Base-by-base conservation (phyloP, 1,284 basidiomycete species). In the Leccinum subfulvum region DNA sequence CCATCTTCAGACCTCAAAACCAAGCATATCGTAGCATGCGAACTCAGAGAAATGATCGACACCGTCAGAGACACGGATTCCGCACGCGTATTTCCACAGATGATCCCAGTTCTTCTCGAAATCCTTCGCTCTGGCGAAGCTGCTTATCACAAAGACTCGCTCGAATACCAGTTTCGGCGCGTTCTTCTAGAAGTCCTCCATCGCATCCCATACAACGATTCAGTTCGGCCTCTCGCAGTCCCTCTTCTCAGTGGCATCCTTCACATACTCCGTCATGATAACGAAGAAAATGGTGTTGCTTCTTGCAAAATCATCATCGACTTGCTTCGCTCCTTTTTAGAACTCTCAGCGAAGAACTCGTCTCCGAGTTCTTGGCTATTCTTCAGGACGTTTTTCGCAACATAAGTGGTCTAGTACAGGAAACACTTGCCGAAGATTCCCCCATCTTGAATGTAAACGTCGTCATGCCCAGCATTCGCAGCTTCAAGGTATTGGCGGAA, bases 241-340 rank as follows among this genome's bases (percentile, higher is more conserved):
- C 77, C 84, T 16, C 85, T 98, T 56, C 91, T 94, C 76, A 83
- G 83, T 56, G 85, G 85, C 56, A 84, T 98, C 84, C 83, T 98
- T 59, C 83, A 91, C 67, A 81, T 96, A 51, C 82, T 99, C 51
- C 90, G 91, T 56, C 82, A 88, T 66, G 97, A 99, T 80, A 98
- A 97, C 73, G 97, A 99, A 78, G 97, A 99, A 72, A 97, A 96
- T 72, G 97, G 92, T 2, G 85, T 91, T 37, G 84, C 91, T 3
- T 94, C 91, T 61, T 94, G 97, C 83, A 99, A 99, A 78, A 91
- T 91, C 63, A 85, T 97, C 70, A 90, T 95, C 65, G 97, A 99
- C 76, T 76, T 90, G 33, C 80, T 87, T 65, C 87, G 91, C 53
- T 82, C 81, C 23, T 88, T 87, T 88, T 87, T 70, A 82, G 90